Conservation (phyloP, 2,329 filamentous ascomycete genomes). For the Colletotrichum sp. region DNA sequence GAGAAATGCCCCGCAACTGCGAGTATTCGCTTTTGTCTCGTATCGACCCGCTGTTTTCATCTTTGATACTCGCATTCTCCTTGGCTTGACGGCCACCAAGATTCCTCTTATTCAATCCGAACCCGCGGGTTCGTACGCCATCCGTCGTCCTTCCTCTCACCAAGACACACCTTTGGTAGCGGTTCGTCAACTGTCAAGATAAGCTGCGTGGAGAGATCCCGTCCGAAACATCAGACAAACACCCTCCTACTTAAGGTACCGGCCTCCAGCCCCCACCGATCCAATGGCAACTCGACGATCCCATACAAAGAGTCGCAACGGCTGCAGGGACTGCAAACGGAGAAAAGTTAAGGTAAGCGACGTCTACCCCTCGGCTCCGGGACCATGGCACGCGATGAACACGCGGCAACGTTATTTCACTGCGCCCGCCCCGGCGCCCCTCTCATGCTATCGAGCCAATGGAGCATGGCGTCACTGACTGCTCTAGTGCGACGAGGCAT, state of each 20-base stretch:
- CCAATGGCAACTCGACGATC: constrained; percentile 26
- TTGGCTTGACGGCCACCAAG: neutral
- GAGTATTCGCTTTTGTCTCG: constrained; percentile 8
- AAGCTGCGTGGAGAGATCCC: neutral
- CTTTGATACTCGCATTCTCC: neutral
- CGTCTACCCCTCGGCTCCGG: neutral
- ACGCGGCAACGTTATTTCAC: neutral
- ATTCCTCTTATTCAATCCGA: neutral
- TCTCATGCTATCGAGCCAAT: neutral
- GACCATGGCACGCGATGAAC: neutral
- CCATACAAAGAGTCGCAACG: constrained; percentile 37
- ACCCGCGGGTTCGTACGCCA: constrained; percentile 6
- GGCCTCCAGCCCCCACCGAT: no score
- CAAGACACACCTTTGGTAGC: neutral
- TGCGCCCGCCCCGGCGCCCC: neutral
- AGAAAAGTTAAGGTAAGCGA: constrained; percentile 35
- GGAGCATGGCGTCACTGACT: neutral
- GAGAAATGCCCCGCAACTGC: neutral
- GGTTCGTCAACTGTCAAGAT: neutral
- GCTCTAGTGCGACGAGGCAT: constrained; percentile 28
- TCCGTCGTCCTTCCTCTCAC: neutral
- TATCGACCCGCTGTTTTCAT: neutral
- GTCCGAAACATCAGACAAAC: neutral
- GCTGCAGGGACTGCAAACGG: constrained; percentile 34
- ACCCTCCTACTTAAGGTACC: neutral